phyloP scores from a whole-genome alignment of 2,329 filamentous ascomycete genomes.

The Penicillium janthinellum region DNA sequence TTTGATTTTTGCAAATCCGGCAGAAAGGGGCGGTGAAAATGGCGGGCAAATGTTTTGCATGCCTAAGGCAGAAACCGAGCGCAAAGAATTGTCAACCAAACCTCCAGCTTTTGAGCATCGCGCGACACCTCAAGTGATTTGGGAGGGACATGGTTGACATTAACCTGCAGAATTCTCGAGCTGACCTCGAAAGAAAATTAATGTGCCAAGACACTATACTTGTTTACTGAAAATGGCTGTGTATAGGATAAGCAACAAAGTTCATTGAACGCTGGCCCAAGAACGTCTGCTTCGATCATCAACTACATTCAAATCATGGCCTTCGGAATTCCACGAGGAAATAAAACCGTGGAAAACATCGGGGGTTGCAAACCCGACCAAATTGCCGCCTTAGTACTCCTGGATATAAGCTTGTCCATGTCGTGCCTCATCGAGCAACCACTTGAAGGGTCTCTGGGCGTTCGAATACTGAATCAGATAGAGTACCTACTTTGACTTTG shows the following conservation, averaged over 20 bases:
- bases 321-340: too few species aligned
- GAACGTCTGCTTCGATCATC: too few species aligned
- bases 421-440: too few species aligned
- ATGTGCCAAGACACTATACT: background rate
- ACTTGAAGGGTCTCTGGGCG: too few species aligned
- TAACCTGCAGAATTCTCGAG: background rate
- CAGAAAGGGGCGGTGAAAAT: slow-evolving; percentile 33
- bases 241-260: background rate
- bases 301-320: too few species aligned
- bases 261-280: background rate
- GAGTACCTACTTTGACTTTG: too few species aligned
- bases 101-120: background rate
- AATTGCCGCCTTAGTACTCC: too few species aligned
- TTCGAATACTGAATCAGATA: too few species aligned
- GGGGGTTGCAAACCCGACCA: too few species aligned
- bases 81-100: background rate
- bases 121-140: background rate
- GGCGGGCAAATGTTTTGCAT: slow-evolving; percentile 21
- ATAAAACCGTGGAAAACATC: too few species aligned
- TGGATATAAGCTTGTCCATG: too few species aligned
- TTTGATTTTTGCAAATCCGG: slow-evolving; percentile 29
- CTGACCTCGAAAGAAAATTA: background rate
- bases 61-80: slow-evolving; percentile 5
- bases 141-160: background rate
- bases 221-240: background rate